Evolutionary conservation across 106 monocot species (phyloP).

Genomic region (Phalaenopsis equestris): DNA sequence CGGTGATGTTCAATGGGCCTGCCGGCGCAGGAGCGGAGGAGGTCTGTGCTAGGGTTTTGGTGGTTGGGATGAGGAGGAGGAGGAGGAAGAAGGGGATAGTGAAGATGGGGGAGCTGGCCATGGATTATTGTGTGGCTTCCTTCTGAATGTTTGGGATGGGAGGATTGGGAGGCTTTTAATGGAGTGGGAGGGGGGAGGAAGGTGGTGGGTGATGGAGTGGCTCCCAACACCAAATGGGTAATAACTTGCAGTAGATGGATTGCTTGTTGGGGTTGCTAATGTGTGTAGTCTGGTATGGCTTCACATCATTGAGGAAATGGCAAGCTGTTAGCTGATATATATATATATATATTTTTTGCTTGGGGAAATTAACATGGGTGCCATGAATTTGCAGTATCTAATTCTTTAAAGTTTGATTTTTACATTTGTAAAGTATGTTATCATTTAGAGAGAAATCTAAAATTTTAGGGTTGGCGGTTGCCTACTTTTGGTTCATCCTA

Average conservation of each 20-base stretch:
- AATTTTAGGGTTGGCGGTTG: too few species aligned
- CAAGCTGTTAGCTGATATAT: not conserved
- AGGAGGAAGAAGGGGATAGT: constrained; percentile 9
- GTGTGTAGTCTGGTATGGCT: not conserved
- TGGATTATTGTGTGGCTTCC: not conserved
- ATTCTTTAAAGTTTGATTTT: not conserved
- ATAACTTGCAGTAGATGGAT: constrained; percentile 11
- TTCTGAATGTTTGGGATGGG: not conserved
- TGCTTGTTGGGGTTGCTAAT: constrained; percentile 19
- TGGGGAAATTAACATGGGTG: not conserved
- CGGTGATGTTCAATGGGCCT: constrained; percentile 59
- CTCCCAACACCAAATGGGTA: constrained; percentile 9
- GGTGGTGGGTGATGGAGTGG: constrained; percentile 14
- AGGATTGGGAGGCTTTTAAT: not conserved
- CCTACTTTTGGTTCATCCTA: too few species aligned
- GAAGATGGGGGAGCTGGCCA: not conserved
- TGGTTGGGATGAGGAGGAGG: constrained; percentile 4
- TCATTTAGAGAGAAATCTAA: too few species aligned
- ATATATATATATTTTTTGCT: too few species aligned
- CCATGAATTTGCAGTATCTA: too few species aligned
- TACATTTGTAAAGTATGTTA: not conserved
- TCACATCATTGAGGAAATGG: not conserved
- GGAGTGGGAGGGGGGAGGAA: not conserved
- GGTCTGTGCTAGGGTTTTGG: constrained; percentile 21
- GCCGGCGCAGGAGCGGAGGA: constrained; percentile 39